Evolutionary conservation across 164 flowering plant genomes (phyloP).

Genomic region (Tetrastigma voinierianum): DNA sequence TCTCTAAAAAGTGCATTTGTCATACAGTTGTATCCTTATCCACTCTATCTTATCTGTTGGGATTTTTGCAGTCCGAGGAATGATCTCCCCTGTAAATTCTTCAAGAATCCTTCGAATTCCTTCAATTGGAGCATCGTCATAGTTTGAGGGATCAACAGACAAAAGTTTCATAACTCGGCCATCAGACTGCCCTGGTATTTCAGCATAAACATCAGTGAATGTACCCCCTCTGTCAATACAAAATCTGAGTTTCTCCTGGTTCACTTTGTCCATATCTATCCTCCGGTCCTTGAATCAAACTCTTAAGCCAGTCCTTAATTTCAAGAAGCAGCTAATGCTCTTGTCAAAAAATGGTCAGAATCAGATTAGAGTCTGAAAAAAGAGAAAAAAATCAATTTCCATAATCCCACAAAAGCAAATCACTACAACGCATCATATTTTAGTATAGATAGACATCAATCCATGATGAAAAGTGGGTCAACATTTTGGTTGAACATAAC

Average conservation of each 20-base stretch:
- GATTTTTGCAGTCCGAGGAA: slow-evolving; percentile 65
- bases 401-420: too few species aligned
- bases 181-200: slow-evolving; percentile 68
- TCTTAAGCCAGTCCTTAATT: not conserved
- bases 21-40: slow-evolving; percentile 91
- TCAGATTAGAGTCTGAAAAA: too few species aligned
- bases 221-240: slow-evolving; percentile 98
- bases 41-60: slow-evolving; percentile 93
- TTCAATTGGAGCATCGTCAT: slow-evolving; percentile 95
- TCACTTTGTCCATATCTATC: slow-evolving; percentile 39
- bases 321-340: not conserved
- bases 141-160: slow-evolving; percentile 92
- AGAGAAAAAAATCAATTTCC: too few species aligned
- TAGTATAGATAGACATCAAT: too few species aligned
- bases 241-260: slow-evolving; percentile 51
- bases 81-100: slow-evolving; percentile 66
- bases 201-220: slow-evolving; percentile 98
- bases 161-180: slow-evolving; percentile 80
- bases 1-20: slow-evolving; percentile 93
- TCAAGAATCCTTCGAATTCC: slow-evolving; percentile 92
- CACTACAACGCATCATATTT: too few species aligned
- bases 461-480: too few species aligned
- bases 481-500: too few species aligned
- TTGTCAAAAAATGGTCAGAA: too few species aligned
- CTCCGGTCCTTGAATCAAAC: not conserved